Evolutionary conservation across 2,329 filamentous ascomycete species (phyloP), one percentile per base, ranked within the genome.

Genomic region (Botrytis fabae): DNA sequence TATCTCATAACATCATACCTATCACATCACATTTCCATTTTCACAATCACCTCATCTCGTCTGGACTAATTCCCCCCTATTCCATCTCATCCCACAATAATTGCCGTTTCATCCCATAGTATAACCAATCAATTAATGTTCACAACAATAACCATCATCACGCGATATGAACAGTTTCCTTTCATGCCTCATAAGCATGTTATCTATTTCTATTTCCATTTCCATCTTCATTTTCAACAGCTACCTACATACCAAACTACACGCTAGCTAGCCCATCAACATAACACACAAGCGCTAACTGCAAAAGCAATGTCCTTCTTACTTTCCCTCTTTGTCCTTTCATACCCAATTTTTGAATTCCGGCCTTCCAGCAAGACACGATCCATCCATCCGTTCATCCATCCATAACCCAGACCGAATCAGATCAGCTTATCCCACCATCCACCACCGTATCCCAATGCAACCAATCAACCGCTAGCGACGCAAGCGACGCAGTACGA

Each of bases 61-160:
- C 40, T 42, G 4, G 48, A 6, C 10, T n/a, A 35, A 4, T 5
- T 12, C 2, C 28, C 32, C 28, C 57, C 32, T 25, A 38, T 25
- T 12, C 32, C 4, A 35, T 35, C 10, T 28, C 4, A 35, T 35
- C 10, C 18, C 18, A 35, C 12, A 1, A 10, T 6, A 20, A 25
- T 35, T 12, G 2, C 25, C 48, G 2, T 14, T 51, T n/a, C 2
- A n/a, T 7, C 22, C 6, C n/a, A 7, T 16, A 0, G 25, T 5
- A 14, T 54, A 16, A n/a, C 1, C 48, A 51, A 51, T 42, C 16
- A 48, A 48, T 22, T 7, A 48, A 28, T 32, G 10, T 32, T 18
- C 18, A 18, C 54, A 9, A 28, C 28, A 2, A 32, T 1, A 32
- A 18, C 16, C 18, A 32, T 10, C 57, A 59, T 10, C 57, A 59